Percentiles rank a stretch among this genome's conserved stretches.
These are phyloP conservation scores for Nyctanthes arbortristis DNA, from an alignment of 257 asterid genomes.

Conservation along the genomic window DNA sequence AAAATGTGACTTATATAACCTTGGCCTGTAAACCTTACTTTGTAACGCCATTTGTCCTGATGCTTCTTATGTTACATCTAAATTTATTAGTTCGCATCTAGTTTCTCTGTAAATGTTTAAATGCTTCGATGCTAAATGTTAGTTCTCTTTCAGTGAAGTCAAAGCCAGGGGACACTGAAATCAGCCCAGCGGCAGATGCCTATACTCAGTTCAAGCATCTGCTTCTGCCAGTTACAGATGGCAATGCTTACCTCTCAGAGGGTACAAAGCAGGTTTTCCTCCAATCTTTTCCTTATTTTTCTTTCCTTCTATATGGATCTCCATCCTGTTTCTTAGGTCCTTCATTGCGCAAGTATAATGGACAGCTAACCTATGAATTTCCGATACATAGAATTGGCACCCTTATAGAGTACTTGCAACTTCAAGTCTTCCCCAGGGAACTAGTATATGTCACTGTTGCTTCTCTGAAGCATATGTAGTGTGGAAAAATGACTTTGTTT, in stretches of 20 bases:
- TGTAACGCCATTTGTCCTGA: neutral
- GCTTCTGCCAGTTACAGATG: conserved; percentile 87
- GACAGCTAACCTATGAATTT: neutral
- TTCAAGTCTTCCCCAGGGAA: neutral
- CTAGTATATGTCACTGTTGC: neutral
- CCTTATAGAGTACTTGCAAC: neutral
- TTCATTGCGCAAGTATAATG: neutral
- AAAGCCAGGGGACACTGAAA: conserved; percentile 52
- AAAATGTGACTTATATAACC: too few relatives aligned
- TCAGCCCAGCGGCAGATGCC: conserved; percentile 46
- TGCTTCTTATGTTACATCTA: neutral
- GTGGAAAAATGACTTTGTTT: neutral
- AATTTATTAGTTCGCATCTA: neutral
- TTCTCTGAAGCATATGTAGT: neutral
- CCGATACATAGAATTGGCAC: neutral
- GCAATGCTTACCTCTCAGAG: conserved; percentile 86
- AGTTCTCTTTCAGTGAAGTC: conserved; percentile 54
- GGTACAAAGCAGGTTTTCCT: conserved; percentile 83
- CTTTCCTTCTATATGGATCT: neutral
- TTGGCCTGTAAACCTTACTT: too few relatives aligned
- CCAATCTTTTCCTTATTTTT: conserved; percentile 4
- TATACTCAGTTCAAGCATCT: conserved; percentile 77
- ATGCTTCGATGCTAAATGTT: conserved; percentile 8
- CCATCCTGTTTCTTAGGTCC: neutral
- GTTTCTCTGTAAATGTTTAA: conserved; percentile 3